Conservation (phyloP, 768 basidiomycete species). For the Termitomyces sp. region DNA sequence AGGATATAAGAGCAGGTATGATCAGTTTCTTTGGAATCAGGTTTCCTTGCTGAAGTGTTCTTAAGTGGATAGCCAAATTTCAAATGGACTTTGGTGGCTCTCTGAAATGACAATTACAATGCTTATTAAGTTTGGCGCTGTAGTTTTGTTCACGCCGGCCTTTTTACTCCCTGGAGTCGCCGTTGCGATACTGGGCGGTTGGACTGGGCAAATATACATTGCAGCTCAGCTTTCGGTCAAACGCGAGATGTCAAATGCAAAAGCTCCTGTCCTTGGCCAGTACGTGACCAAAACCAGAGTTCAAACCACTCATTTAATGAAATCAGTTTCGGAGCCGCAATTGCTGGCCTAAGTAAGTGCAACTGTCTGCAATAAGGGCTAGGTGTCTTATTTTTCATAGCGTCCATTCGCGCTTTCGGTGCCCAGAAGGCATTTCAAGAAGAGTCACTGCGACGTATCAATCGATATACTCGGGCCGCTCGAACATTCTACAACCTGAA, state of each 20-base stretch:
- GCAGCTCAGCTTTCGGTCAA: constrained; percentile 42
- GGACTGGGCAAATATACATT: constrained; percentile 38
- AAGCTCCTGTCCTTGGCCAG: constrained; percentile 27
- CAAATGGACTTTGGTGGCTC: constrained; percentile 22
- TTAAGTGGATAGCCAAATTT: constrained; percentile 46
- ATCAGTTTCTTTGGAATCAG: constrained; percentile 11
- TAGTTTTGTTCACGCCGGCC: constrained; percentile 38
- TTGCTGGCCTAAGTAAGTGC: constrained; percentile 45
- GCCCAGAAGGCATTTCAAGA: constrained; percentile 42
- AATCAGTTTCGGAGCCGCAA: constrained; percentile 43
- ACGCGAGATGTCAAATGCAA: constrained; percentile 41
- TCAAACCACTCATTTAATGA: not conserved
- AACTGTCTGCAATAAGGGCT: not conserved
- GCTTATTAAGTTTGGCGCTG: constrained; percentile 36
- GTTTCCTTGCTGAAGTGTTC: constrained; percentile 10
- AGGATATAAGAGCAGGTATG: constrained; percentile 48
- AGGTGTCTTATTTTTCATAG: constrained; percentile 17
- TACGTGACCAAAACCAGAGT: constrained; percentile 27
- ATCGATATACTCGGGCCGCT: constrained; percentile 42
- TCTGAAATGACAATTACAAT: constrained; percentile 25
- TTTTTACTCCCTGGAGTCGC: constrained; percentile 41
- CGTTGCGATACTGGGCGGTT: constrained; percentile 36
- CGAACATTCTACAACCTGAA: constrained; percentile 50
- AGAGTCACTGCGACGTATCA: constrained; percentile 44
- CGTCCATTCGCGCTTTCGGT: constrained; percentile 62